A percentile compares a stretch with the other conserved stretches of the same genome.
phyloP scores from a whole-genome alignment of 2,329 filamentous ascomycete species.

The Ophiosphaerella korrae region DNA sequence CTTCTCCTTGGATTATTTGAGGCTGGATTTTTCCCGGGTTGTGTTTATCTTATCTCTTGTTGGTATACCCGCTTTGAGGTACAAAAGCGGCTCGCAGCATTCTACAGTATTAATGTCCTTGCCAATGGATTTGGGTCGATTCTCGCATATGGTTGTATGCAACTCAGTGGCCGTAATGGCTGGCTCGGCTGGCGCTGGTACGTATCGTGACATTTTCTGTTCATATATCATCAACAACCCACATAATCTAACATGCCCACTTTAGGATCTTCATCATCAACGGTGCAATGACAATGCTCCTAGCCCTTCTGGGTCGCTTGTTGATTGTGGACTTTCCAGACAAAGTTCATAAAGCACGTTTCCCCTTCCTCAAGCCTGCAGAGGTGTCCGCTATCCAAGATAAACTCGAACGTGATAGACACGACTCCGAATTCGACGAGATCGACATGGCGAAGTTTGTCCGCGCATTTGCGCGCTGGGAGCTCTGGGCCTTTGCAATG shows the following conservation, averaged over 20 bases:
- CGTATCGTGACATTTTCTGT: not conserved
- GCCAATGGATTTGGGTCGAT: conserved; percentile 61
- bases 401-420: conserved; percentile 22
- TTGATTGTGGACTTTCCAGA: conserved; percentile 40
- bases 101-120: conserved; percentile 57
- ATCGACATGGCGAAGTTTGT: conserved; percentile 18
- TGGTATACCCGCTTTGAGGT: conserved; percentile 59
- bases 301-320: conserved; percentile 28
- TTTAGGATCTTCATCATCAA: conserved; percentile 63
- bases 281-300: conserved; percentile 43
- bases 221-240: not conserved
- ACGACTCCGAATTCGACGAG: conserved; percentile 22
- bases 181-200: conserved; percentile 21
- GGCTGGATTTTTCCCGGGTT: conserved; percentile 18
- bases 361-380: conserved; percentile 21
- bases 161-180: conserved; percentile 14
- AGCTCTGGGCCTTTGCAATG: conserved; percentile 23
- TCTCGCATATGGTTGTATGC: conserved; percentile 51
- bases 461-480: conserved; percentile 15
- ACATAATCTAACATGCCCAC: not conserved
- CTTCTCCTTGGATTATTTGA: conserved; percentile 28
- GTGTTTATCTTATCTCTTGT: conserved; percentile 21
- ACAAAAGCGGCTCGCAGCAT: conserved; percentile 55
- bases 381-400: conserved; percentile 20
- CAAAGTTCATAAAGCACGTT: conserved; percentile 26